These are phyloP conservation scores for Daldinia decipiens DNA, from an alignment of 495 filamentous ascomycete species.

Conservation along the genomic window DNA sequence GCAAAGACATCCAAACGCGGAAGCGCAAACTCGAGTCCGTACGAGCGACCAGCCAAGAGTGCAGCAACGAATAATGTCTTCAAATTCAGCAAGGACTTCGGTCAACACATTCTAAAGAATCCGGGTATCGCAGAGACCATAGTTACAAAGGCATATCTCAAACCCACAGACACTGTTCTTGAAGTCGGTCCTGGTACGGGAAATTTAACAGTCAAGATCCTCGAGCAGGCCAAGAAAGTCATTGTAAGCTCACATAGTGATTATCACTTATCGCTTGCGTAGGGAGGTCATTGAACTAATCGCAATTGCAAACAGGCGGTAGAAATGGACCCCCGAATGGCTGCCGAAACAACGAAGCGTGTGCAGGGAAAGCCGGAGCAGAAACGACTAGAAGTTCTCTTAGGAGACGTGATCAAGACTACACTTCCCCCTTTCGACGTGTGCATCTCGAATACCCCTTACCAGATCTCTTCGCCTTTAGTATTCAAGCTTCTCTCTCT, in stretches of 20 bases:
- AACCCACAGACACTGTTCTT: conserved; percentile 80
- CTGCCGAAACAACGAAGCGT: conserved; percentile 93
- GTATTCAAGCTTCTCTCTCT: conserved; percentile 90
- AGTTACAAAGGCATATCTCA: conserved; percentile 83
- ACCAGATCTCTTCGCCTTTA: conserved; percentile 90
- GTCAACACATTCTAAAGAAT: conserved; percentile 97
- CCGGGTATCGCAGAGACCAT: conserved; percentile 88
- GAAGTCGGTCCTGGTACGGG: conserved; percentile 74
- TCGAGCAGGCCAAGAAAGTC: conserved; percentile 86
- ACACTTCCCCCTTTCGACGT: conserved; percentile 51
- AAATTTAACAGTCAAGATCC: conserved; percentile 87
- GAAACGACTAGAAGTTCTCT: conserved; percentile 81
- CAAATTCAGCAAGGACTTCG: conserved; percentile 65
- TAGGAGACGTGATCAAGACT: conserved; percentile 92
- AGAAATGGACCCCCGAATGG: conserved; percentile 96
- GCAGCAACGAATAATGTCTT: conserved; percentile 79
- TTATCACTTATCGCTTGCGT: too few relatives aligned
- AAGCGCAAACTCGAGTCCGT: conserved; percentile 63
- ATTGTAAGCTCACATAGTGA: conserved; percentile 62
- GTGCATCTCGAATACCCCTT: conserved; percentile 88
- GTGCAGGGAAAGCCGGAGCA: conserved; percentile 85
- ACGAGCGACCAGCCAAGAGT: conserved; percentile 59
- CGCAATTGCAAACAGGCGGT: conserved; percentile 54
- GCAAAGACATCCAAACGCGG: conserved; percentile 70
- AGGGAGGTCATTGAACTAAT: conserved; percentile 14